Evolutionary conservation across 176 grass and related monocot genomes (phyloP), one percentile per base, ranked within the genome.

Genomic region (Tillandsia leiboldiana): DNA sequence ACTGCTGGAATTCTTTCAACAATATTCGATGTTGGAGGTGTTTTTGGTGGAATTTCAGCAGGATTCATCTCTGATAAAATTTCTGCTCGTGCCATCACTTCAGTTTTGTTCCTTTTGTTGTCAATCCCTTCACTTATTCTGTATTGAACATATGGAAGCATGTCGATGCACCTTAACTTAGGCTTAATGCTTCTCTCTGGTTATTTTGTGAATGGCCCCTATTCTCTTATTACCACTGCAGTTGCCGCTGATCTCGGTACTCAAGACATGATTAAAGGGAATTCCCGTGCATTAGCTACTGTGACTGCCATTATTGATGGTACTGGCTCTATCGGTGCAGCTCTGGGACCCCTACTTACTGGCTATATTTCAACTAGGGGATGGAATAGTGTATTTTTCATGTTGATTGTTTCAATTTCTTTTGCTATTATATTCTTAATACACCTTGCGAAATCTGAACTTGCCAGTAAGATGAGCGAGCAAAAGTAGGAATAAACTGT

Each of bases 331-430:
- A 84, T 92, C 3, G 93, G 93, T 28, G 89, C 93, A 12, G 93
- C 89, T 28, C 61, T 97, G 23, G 93, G 93, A 7, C 93, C 93
- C 50, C 72, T 97, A 17, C 82, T 97, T 68, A 97, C 93, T 1
- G 93, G 93, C 2, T 97, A 97, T 56, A 97, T 97, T 70, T 97
- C 84, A 33, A 97, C 84, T 29, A 85, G 89, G 83, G 93, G 93
- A 67, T 97, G 93, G 89, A 92, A 97, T 63, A 90, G 72, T 50
- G 89, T 97, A 7, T 97, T 92, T 75, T 71, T 97, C 72, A 97
- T 97, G 89, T 33, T 97, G 67, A 90, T 97, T 65, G 23, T 86
- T 72, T 92, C 93, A 12, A 85, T 75, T 70, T 87, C 89, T 11
- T 63, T 97, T 13, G 93, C 93, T 28, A 82, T 92, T 48, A 17